Percentiles rank a stretch among this genome's conserved stretches.
Evolutionary conservation across 2,329 filamentous ascomycete genomes (phyloP).

Genomic region (Alternaria viburni): DNA sequence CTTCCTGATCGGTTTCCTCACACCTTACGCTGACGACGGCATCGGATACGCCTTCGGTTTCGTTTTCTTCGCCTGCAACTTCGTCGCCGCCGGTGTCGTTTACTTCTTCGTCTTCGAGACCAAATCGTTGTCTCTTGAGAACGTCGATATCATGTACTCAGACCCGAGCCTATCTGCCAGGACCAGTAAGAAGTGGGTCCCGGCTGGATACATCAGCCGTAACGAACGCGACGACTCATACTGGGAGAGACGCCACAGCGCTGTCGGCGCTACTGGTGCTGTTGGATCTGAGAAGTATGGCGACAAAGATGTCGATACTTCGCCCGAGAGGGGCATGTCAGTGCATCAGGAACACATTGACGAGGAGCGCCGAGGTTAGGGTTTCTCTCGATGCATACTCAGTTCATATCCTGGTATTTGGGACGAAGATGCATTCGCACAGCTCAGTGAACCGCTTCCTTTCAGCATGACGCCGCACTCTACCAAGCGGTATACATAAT

Average conservation of each 20-base stretch:
- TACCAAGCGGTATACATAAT: background rate
- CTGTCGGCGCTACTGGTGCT: slow-evolving; percentile 16
- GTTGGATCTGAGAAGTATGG: slow-evolving; percentile 21
- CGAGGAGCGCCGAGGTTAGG: background rate
- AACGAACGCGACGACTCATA: slow-evolving; percentile 36
- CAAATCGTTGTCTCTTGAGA: slow-evolving; percentile 44
- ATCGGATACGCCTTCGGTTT: slow-evolving; percentile 45
- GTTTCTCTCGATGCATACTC: background rate
- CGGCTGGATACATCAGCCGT: slow-evolving; percentile 39
- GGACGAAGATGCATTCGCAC: background rate
- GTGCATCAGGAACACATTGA: slow-evolving; percentile 28
- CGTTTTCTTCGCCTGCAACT: slow-evolving; percentile 46
- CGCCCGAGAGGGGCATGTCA: slow-evolving; percentile 29
- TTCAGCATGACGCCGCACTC: background rate
- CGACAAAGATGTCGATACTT: slow-evolving; percentile 25
- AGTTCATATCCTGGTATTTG: background rate
- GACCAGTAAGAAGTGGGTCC: slow-evolving; percentile 44
- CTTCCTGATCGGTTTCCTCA: slow-evolving; percentile 49
- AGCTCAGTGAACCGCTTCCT: background rate
- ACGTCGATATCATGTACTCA: slow-evolving; percentile 46
- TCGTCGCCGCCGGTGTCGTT: slow-evolving; percentile 35
- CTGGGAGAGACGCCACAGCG: slow-evolving; percentile 33
- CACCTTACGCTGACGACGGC: slow-evolving; percentile 42
- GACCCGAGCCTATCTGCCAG: slow-evolving; percentile 32
- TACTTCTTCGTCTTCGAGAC: slow-evolving; percentile 48